phyloP scores from a whole-genome alignment of 441 rosid species.

The Pelargonium citronellum region DNA sequence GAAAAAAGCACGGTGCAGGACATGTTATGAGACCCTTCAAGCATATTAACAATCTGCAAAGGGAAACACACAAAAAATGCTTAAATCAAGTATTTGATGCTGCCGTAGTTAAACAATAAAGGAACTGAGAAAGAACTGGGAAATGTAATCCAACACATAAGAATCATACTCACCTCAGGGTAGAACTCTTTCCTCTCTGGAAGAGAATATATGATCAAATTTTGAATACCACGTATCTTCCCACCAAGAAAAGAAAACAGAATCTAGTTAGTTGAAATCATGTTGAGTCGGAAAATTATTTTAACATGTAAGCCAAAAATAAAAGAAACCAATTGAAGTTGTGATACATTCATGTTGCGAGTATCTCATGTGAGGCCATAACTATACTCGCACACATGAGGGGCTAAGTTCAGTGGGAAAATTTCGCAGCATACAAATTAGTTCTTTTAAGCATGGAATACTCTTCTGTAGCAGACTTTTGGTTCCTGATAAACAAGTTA shows the following conservation, averaged over 20 bases:
- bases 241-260: conserved; percentile 19
- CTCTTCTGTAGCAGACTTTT: neutral
- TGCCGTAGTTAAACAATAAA: neutral
- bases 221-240: conserved; percentile 84
- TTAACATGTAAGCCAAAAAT: neutral
- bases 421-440: neutral
- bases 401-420: neutral
- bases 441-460: neutral
- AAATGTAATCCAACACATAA: conserved; percentile 4
- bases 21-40: conserved; percentile 62
- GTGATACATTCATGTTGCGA: neutral
- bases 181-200: conserved; percentile 94
- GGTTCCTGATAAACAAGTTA: neutral
- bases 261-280: neutral
- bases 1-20: conserved; percentile 75
- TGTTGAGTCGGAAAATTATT: neutral
- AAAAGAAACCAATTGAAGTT: neutral
- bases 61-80: conserved; percentile 2
- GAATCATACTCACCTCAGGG: conserved; percentile 54
- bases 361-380: neutral
- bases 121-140: neutral
- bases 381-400: too few relatives aligned
- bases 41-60: conserved; percentile 76
- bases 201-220: conserved; percentile 75
- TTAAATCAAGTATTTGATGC: neutral